phyloP scores from a whole-genome alignment of 768 basidiomycete genomes.

The Clavaria fumosa region DNA sequence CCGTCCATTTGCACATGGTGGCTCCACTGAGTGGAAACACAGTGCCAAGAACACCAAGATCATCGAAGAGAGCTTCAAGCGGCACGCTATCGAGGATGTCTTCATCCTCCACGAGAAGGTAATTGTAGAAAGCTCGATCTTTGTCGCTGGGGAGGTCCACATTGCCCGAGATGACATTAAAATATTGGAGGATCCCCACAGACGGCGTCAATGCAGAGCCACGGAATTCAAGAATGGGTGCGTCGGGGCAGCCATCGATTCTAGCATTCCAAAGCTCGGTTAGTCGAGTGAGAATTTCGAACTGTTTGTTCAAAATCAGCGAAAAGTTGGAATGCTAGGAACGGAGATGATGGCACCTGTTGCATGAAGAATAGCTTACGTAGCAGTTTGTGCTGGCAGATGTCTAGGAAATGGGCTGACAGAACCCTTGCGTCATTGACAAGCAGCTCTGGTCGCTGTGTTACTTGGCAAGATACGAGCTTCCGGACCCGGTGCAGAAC shows the following conservation, averaged over 20 bases:
- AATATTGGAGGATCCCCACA: slow-evolving; percentile 20
- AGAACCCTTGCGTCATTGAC: slow-evolving; percentile 29
- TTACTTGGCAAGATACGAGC: slow-evolving; percentile 14
- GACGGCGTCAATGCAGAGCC: slow-evolving; percentile 18
- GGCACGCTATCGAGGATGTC: slow-evolving; percentile 19
- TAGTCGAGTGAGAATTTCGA: slow-evolving; percentile 32
- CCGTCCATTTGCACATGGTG: slow-evolving; percentile 23
- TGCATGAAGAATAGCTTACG: slow-evolving; percentile 41
- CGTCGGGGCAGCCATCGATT: slow-evolving; percentile 34
- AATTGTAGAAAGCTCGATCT: slow-evolving; percentile 28
- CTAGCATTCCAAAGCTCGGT: slow-evolving; percentile 32
- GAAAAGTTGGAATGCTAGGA: neutral
- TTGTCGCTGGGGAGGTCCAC: slow-evolving; percentile 29
- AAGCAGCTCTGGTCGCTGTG: slow-evolving; percentile 17
- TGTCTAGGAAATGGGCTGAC: slow-evolving; percentile 29
- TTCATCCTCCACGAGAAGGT: slow-evolving; percentile 27
- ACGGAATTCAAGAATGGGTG: slow-evolving; percentile 28
- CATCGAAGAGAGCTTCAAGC: slow-evolving; percentile 34
- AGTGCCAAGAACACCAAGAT: slow-evolving; percentile 29
- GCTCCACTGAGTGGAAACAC: slow-evolving; percentile 29
- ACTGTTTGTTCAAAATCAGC: slow-evolving; percentile 17
- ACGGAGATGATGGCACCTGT: slow-evolving; percentile 21
- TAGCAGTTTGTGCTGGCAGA: slow-evolving; percentile 27
- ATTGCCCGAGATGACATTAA: slow-evolving; percentile 27
- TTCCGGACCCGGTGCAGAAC: slow-evolving; percentile 21